phyloP scores from a whole-genome alignment of 345 rosid genomes.

The Turritis glabra region DNA sequence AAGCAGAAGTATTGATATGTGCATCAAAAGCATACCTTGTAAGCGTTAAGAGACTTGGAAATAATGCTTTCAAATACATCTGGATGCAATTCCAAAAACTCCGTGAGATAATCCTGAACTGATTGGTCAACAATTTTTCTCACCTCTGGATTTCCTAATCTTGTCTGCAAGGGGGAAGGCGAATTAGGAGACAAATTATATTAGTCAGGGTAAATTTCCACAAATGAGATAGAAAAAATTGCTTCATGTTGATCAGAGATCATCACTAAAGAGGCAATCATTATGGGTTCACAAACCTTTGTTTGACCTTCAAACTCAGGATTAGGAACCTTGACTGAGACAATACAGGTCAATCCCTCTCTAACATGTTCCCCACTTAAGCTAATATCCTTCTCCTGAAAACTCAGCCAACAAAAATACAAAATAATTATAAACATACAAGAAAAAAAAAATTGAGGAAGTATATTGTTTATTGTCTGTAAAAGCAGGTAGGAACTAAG shows the following conservation, averaged over 20 bases:
- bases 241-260: background rate
- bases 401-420: slow-evolving; percentile 13
- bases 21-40: slow-evolving; percentile 60
- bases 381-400: slow-evolving; percentile 89
- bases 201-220: slow-evolving; percentile 5
- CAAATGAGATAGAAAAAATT: background rate
- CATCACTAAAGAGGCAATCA: slow-evolving; percentile 9
- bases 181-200: slow-evolving; percentile 8
- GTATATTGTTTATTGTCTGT: background rate
- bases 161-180: slow-evolving; percentile 57
- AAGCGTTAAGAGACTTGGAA: slow-evolving; percentile 91
- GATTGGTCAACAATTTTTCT: slow-evolving; percentile 92
- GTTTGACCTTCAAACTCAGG: slow-evolving; percentile 99
- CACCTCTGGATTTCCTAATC: slow-evolving; percentile 99
- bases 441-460: background rate
- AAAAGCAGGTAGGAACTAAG: background rate
- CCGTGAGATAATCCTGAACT: slow-evolving; percentile 93
- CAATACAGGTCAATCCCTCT: slow-evolving; percentile 93
- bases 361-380: slow-evolving; percentile 96
- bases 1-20: slow-evolving; percentile 15
- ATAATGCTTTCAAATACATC: slow-evolving; percentile 87
- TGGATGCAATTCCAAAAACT: slow-evolving; percentile 95
- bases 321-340: slow-evolving; percentile 96
- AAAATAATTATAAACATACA: background rate
- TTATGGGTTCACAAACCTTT: slow-evolving; percentile 55